Conservation (phyloP, 2,329 filamentous ascomycete species). For the Alternaria dauci region DNA sequence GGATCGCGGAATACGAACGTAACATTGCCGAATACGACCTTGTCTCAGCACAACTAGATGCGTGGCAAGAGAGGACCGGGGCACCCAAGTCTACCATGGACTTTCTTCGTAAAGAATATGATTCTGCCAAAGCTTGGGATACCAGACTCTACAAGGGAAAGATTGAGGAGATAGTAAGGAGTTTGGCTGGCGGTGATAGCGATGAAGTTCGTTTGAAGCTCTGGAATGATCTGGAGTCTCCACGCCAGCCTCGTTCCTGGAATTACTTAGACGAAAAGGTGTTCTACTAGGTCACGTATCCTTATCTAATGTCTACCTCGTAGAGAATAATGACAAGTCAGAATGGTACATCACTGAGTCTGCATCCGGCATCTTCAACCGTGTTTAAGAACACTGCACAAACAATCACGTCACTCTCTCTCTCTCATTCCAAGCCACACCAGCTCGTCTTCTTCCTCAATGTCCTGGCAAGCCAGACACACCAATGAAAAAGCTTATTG, state of each 20-base stretch:
- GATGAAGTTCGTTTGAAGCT: background rate
- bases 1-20: background rate
- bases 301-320: background rate
- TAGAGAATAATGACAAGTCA: background rate
- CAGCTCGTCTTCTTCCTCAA: conserved; percentile 11
- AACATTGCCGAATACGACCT: background rate
- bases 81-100: background rate
- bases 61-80: background rate
- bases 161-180: background rate
- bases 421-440: background rate
- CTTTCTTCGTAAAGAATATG: background rate
- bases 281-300: background rate
- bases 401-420: background rate
- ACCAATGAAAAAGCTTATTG: conserved; percentile 13
- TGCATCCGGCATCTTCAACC: background rate
- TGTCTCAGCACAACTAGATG: background rate
- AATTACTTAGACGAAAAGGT: background rate
- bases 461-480: conserved; percentile 8
- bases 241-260: background rate
- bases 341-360: background rate
- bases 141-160: background rate
- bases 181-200: background rate
- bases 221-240: background rate
- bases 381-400: background rate
- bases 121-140: background rate